phyloP scores from a whole-genome alignment of 2,329 filamentous ascomycete species.

The Gnomoniopsis sp. region DNA sequence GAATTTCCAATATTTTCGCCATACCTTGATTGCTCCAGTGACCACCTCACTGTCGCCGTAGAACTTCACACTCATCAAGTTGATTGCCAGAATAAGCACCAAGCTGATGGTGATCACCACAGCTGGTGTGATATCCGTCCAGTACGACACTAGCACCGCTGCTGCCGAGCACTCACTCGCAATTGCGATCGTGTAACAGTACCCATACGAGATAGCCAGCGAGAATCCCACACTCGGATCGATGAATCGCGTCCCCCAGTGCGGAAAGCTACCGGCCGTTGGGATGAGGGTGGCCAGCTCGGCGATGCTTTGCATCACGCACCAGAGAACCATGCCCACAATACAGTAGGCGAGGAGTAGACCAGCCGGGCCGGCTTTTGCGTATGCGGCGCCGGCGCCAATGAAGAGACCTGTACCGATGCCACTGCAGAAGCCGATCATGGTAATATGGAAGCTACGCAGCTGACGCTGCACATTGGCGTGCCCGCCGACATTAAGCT shows the following conservation, averaged over 20 bases:
- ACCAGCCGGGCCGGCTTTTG: conserved; percentile 19
- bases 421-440: conserved; percentile 20
- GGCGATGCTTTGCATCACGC: conserved; percentile 19
- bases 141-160: conserved; percentile 19
- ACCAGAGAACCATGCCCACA: conserved; percentile 15
- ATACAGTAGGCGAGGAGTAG: conserved; percentile 17
- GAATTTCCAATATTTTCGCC: neutral
- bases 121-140: conserved; percentile 17
- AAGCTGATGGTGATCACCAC: conserved; percentile 18
- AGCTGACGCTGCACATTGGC: conserved; percentile 18
- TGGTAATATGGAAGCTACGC: conserved; percentile 17
- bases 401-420: conserved; percentile 22
- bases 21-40: conserved; percentile 14
- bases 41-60: conserved; percentile 15
- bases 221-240: conserved; percentile 18
- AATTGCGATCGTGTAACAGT: conserved; percentile 20
- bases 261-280: conserved; percentile 20
- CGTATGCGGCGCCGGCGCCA: conserved; percentile 17
- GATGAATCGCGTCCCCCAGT: conserved; percentile 20
- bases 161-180: conserved; percentile 19
- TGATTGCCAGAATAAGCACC: conserved; percentile 12
- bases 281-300: conserved; percentile 20
- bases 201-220: conserved; percentile 19
- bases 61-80: conserved; percentile 17
- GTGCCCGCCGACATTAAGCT: conserved; percentile 17